These are phyloP conservation scores for Diplodia scrobiculata DNA, from an alignment of 2,329 filamentous ascomycete genomes.

Conservation along the genomic window DNA sequence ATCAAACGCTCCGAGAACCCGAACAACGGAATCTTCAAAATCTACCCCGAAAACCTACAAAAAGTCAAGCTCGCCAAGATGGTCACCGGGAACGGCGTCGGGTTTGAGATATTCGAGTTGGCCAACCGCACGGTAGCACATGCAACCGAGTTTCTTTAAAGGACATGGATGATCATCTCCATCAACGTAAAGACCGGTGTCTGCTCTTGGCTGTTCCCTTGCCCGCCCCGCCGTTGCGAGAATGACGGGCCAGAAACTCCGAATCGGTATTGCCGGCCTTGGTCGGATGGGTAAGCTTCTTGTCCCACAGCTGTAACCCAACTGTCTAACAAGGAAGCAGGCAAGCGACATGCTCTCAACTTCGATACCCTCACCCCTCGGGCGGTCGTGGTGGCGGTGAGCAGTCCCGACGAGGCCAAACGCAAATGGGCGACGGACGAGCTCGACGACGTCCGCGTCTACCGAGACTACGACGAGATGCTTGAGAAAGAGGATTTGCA, in stretches of 20 bases:
- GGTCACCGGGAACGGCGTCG: not conserved
- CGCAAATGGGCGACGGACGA: conserved; percentile 51
- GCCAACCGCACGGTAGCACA: too few species aligned
- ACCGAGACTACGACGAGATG: conserved; percentile 53
- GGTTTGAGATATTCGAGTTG: not conserved
- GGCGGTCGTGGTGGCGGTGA: conserved; percentile 55
- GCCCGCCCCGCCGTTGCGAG: not conserved
- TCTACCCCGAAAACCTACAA: not conserved
- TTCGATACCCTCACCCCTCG: conserved; percentile 51
- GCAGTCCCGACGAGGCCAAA: conserved; percentile 51
- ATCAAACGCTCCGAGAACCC: too few species aligned
- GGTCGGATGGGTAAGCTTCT: conserved; percentile 49
- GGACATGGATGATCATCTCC: not conserved
- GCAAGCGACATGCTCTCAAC: conserved; percentile 55
- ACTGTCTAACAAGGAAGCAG: conserved; percentile 31
- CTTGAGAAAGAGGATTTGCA: conserved; percentile 47
- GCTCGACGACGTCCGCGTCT: conserved; percentile 51
- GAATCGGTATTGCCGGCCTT: conserved; percentile 54
- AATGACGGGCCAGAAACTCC: conserved; percentile 30
- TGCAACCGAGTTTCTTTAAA: not conserved
- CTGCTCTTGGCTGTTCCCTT: not conserved
- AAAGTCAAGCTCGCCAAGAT: not conserved
- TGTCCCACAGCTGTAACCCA: not conserved
- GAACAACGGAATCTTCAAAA: not conserved
- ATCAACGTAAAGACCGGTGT: not conserved